Evolutionary conservation across 129 eudicot species (phyloP).

Genomic region (Chrysanthemum makinoi): DNA sequence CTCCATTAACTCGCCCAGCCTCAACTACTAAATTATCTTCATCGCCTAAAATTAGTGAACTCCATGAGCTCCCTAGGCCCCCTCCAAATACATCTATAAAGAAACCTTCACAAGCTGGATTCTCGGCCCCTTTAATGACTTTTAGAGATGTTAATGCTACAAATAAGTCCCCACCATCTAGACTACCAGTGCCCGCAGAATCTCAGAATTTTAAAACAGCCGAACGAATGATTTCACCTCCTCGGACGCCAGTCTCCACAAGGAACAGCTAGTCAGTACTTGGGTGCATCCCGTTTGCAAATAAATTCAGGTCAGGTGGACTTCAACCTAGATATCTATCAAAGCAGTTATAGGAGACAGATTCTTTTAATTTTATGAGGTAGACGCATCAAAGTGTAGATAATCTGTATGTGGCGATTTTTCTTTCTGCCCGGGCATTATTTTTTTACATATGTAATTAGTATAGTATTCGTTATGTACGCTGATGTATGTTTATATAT

Average conservation of each 20-base stretch:
- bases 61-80: conserved; percentile 89
- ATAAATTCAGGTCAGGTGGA: background rate
- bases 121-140: conserved; percentile 55
- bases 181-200: conserved; percentile 18
- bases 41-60: conserved; percentile 80
- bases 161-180: conserved; percentile 15
- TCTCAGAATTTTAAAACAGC: background rate
- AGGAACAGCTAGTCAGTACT: no score
- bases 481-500: background rate
- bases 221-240: background rate
- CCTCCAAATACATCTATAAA: background rate
- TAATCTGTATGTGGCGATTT: conserved; percentile 4
- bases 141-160: conserved; percentile 16
- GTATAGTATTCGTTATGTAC: background rate
- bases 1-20: background rate
- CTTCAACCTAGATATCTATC: background rate
- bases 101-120: conserved; percentile 29
- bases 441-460: conserved; percentile 12
- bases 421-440: background rate
- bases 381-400: conserved; percentile 15
- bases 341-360: conserved; percentile 1
- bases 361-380: background rate
- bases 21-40: conserved; percentile 18
- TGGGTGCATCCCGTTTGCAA: no score
- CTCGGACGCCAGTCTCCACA: no score